A percentile compares a stretch with the other conserved stretches of the same genome.
Evolutionary conservation across 2,329 filamentous ascomycete species (phyloP).

Genomic region (Colletotrichum sp.): DNA sequence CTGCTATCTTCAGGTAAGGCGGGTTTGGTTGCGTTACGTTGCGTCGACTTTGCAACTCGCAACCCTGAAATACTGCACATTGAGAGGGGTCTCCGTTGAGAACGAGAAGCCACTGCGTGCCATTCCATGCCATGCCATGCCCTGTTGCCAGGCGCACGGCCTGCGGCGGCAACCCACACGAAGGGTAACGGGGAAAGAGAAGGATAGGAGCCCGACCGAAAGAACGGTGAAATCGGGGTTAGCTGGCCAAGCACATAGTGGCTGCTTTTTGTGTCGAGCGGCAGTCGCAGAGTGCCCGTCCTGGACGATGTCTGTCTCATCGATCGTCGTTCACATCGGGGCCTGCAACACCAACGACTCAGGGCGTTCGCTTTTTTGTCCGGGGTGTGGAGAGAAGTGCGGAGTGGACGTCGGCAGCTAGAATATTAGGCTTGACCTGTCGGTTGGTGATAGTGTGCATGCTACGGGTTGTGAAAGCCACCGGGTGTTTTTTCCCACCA

Average conservation of each 20-base stretch:
- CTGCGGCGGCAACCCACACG: not conserved
- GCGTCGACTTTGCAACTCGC: not conserved
- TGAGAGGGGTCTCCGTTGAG: not conserved
- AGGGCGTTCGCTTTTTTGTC: not conserved
- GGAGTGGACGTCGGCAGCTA: not conserved
- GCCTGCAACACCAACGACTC: conserved; percentile 14
- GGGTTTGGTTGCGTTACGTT: conserved; percentile 11
- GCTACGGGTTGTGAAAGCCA: not conserved
- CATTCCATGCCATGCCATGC: not conserved
- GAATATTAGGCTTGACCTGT: not conserved
- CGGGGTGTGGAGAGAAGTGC: not conserved
- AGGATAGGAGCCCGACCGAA: not conserved
- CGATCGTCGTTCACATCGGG: not conserved
- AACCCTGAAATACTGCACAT: not conserved
- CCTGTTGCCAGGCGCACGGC: not conserved
- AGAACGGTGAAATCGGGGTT: not conserved
- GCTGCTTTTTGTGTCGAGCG: not conserved
- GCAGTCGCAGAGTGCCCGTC: conserved; percentile 6
- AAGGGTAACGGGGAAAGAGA: not conserved
- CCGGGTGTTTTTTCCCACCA: not conserved
- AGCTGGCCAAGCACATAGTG: not conserved
- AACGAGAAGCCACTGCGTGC: not conserved
- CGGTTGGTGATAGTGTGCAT: not conserved
- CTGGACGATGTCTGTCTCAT: conserved; percentile 16
- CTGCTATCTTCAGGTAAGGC: conserved; percentile 12